phyloP scores from a whole-genome alignment of 148 eudicot genomes.

The Fallopia convolvulus region DNA sequence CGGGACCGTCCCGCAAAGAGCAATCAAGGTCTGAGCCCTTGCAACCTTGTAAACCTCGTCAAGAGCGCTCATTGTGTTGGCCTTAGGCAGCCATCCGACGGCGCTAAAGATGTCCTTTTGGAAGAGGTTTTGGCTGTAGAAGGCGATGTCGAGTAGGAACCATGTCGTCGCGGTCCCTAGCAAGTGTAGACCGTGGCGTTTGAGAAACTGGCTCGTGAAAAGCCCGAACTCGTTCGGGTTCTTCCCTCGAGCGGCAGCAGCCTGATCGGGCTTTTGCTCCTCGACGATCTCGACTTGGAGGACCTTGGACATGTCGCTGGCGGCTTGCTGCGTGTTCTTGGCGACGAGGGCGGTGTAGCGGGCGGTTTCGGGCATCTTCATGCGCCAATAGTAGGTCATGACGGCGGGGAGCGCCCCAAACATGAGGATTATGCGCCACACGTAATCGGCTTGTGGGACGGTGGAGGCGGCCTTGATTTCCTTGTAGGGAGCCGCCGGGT shows the following conservation, averaged over 20 bases:
- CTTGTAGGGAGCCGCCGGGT: constrained; percentile 28
- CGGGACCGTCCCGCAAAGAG: constrained; percentile 78
- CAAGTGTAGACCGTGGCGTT: constrained; percentile 57
- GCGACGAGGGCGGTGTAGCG: constrained; percentile 46
- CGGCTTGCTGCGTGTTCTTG: constrained; percentile 9
- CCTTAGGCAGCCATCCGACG: constrained; percentile 57
- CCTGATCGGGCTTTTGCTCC: constrained; percentile 30
- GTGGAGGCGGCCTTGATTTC: constrained; percentile 17
- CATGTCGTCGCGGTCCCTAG: constrained; percentile 62
- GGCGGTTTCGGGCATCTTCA: constrained; percentile 78
- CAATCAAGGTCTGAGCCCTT: constrained; percentile 68
- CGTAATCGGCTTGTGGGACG: constrained; percentile 43
- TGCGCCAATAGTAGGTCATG: constrained; percentile 72
- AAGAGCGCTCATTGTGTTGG: constrained; percentile 52
- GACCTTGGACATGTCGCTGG: constrained; percentile 61
- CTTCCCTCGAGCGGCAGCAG: neutral
- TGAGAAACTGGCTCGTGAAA: constrained; percentile 37
- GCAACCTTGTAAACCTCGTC: constrained; percentile 62
- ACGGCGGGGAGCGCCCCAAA: constrained; percentile 50
- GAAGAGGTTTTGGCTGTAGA: constrained; percentile 74
- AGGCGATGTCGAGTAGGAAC: constrained; percentile 76
- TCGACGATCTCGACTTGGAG: constrained; percentile 41
- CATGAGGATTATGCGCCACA: constrained; percentile 76
- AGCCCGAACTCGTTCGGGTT: constrained; percentile 31
- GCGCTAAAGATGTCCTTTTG: constrained; percentile 76